These are phyloP conservation scores for Rhodotorula sp. DNA, from an alignment of 1,284 basidiomycete species.

Conservation along the genomic window DNA sequence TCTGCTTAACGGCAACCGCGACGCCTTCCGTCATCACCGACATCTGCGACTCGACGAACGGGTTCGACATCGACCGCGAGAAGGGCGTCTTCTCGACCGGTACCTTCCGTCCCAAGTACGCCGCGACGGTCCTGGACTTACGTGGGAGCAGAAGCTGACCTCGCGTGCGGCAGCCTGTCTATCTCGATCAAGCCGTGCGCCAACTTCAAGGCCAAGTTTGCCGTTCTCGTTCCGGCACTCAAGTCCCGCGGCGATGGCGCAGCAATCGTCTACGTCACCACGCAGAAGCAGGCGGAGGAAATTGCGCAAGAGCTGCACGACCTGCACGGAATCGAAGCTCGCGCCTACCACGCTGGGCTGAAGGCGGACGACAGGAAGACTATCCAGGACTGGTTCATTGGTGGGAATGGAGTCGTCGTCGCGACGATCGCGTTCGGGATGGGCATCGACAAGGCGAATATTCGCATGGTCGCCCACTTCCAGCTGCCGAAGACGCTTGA, in stretches of 20 bases:
- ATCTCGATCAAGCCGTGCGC: constrained; percentile 25
- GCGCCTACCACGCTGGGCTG: constrained; percentile 49
- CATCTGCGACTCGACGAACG: constrained; percentile 45
- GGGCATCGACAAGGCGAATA: constrained; percentile 90
- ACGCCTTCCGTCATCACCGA: constrained; percentile 47
- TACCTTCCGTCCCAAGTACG: constrained; percentile 26
- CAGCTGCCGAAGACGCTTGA: constrained; percentile 67
- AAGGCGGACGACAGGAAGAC: constrained; percentile 45
- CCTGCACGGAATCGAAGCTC: constrained; percentile 42
- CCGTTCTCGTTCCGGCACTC: constrained; percentile 32
- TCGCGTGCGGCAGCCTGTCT: constrained; percentile 1
- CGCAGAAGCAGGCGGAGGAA: constrained; percentile 46
- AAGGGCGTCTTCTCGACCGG: constrained; percentile 36
- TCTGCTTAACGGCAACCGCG: constrained; percentile 48
- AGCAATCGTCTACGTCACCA: constrained; percentile 51
- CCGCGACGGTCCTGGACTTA: not conserved
- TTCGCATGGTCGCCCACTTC: constrained; percentile 72
- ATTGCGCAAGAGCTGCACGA: constrained; percentile 44
- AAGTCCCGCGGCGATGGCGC: constrained; percentile 39
- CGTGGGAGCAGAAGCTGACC: not conserved
- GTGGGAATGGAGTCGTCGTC: constrained; percentile 48
- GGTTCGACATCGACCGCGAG: constrained; percentile 39
- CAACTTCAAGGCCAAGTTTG: constrained; percentile 25
- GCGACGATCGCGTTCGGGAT: constrained; percentile 57
- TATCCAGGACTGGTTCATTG: constrained; percentile 49